Base-by-base conservation (phyloP, 495 filamentous ascomycete species). In the Podospora anserina region DNA sequence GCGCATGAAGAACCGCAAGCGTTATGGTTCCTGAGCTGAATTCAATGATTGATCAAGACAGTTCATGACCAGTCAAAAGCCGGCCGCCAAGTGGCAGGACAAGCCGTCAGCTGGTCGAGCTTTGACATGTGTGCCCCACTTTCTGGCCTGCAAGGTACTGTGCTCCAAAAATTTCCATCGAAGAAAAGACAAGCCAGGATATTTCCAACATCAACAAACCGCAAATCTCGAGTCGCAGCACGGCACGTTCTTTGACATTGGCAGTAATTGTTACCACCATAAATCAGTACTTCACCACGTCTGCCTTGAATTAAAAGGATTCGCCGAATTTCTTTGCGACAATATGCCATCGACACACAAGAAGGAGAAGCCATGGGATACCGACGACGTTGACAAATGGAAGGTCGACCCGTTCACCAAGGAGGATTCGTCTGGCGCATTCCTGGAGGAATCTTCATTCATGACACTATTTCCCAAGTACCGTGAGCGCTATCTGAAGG, bases 301-400 rank as follows among this genome's bases (percentile, higher is more conserved):
- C 39, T 49, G 39, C 9, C 9, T 49, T 16, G 7, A 11, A 49
- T 11, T 11, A 6, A 13, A n/a, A 58, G n/a, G 7, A 26, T 68
- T 57, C 20, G 44, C 11, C 34, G 44, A 59, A 58, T 23, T 27
- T n/a, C 34, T 16, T 53, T 58, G 16, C 23, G 3, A 34, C 65
- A 78, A 68, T 30, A 97, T 97, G 94, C 94, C 94, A 66, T 96
- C 92, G 64, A 97, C 92, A 66, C 89, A 97, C 82, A 95, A 97
- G 68, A 89, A 86, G 68, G 93, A 97, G 5, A 99, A 99, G 78
- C 92, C 95, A 49, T 98, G 94, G 95, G 94, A 99, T 78, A 97
- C 93, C 61, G 93, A 95, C 67, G 95, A 97, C 74, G 93, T 97
- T 71, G 94, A 99, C 78, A 97, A 97, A 77, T 99, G 94, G 94